Evolutionary conservation across 1,139 yeast species (phyloP).

Genomic region (Entelexis paramagnoliae): DNA sequence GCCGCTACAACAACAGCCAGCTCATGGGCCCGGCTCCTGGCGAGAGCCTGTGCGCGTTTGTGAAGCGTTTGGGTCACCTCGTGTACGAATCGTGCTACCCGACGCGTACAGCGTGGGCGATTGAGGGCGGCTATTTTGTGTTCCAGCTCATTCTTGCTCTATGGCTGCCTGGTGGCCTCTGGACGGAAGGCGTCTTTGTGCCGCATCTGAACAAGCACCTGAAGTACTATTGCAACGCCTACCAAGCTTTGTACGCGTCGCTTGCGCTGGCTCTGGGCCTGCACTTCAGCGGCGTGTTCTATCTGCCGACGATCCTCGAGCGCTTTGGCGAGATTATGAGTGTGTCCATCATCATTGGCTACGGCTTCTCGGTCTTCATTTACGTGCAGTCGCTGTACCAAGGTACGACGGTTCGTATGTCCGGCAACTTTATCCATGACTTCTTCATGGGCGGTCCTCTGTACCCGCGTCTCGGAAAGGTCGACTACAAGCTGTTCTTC

Average conservation of each 20-base stretch:
- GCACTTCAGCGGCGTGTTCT: constrained; percentile 66
- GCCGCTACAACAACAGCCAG: constrained; percentile 62
- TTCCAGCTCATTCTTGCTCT: constrained; percentile 67
- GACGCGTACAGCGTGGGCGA: constrained; percentile 50
- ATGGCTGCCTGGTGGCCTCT: constrained; percentile 75
- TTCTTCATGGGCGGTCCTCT: constrained; percentile 95
- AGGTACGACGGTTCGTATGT: constrained; percentile 63
- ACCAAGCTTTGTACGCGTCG: constrained; percentile 67
- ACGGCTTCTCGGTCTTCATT: constrained; percentile 56
- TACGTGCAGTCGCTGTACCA: constrained; percentile 44
- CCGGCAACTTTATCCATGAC: constrained; percentile 84
- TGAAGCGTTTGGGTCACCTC: constrained; percentile 37
- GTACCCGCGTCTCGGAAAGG: constrained; percentile 86
- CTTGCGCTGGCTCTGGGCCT: constrained; percentile 47
- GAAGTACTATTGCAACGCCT: constrained; percentile 89
- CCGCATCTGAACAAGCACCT: constrained; percentile 69
- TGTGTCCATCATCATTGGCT: constrained; percentile 73
- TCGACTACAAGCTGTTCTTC: constrained; percentile 91
- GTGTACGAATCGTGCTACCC: constrained; percentile 59
- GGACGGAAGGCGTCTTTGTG: constrained; percentile 92
- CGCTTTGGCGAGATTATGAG: constrained; percentile 88
- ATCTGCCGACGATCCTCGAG: constrained; percentile 62
- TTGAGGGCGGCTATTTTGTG: constrained; percentile 61
- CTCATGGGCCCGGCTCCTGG: constrained; percentile 58
- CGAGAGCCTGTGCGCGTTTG: constrained; percentile 52